A percentile compares a stretch with the other conserved stretches of the same genome.
Conservation (phyloP, 2,329 filamentous ascomycete species). For the Hymenoscyphus salicellus region DNA sequence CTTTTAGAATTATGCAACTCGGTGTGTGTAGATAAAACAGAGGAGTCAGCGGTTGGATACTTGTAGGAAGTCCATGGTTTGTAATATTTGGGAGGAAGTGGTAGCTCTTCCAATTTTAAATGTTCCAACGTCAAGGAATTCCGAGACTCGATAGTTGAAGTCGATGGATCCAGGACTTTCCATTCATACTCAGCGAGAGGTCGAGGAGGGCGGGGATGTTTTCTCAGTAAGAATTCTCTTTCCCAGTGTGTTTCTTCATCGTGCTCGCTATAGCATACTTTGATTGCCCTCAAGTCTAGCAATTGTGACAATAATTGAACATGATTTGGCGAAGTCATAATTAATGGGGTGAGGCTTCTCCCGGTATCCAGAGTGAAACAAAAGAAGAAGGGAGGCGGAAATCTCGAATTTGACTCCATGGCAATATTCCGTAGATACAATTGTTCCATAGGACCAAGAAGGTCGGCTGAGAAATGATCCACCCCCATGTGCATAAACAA, state of each 20-base stretch:
- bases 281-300: not conserved
- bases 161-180: not conserved
- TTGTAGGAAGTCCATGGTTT: conserved; percentile 1
- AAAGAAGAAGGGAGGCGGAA: not conserved
- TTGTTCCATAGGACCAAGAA: not conserved
- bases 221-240: not conserved
- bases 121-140: not conserved
- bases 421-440: not conserved
- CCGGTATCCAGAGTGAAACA: not conserved
- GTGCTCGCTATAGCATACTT: not conserved
- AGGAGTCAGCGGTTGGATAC: not conserved
- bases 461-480: not conserved
- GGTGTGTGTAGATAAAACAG: not conserved
- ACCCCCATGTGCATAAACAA: conserved; percentile 6
- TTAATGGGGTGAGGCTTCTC: not conserved
- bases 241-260: not conserved
- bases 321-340: not conserved
- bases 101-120: not conserved
- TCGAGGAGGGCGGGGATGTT: not conserved
- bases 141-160: not conserved
- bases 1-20: not conserved
- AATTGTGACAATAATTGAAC: not conserved
- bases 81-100: not conserved
- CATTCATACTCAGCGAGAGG: not conserved
- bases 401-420: not conserved